phyloP scores from a whole-genome alignment of 176 grass and related monocot genomes.

The Paspalum notatum region DNA sequence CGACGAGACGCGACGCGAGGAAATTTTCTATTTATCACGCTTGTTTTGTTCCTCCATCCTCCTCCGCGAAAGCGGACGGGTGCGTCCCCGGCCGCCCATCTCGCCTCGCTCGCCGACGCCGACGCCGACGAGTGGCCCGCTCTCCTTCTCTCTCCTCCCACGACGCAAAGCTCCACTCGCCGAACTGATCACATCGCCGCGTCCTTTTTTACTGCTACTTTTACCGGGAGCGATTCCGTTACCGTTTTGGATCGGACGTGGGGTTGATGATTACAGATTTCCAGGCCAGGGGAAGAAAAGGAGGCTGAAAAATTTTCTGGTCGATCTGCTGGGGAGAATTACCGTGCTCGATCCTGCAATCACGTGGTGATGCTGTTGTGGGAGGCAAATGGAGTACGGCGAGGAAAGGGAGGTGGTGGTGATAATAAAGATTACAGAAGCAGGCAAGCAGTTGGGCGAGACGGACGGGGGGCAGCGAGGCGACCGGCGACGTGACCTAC shows the following conservation, averaged over 20 bases:
- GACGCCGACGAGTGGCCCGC: too few relatives aligned
- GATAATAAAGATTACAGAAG: not conserved
- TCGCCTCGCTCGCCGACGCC: not conserved
- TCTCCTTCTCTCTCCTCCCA: too few relatives aligned
- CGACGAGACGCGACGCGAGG: not conserved
- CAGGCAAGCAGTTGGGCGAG: not conserved
- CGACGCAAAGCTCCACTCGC: too few relatives aligned
- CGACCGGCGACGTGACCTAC: slow-evolving; percentile 24
- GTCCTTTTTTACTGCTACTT: too few relatives aligned
- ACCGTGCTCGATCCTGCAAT: not conserved
- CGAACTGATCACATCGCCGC: too few relatives aligned
- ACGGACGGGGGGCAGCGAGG: not conserved
- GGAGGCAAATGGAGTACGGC: not conserved
- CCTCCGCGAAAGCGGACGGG: not conserved
- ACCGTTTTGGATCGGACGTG: too few relatives aligned
- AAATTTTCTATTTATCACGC: not conserved
- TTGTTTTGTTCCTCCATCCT: not conserved
- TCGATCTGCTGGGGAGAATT: not conserved
- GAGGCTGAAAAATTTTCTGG: too few relatives aligned
- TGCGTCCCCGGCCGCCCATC: not conserved
- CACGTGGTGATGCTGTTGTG: not conserved
- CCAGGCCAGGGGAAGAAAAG: too few relatives aligned
- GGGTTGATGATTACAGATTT: too few relatives aligned
- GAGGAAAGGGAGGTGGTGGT: not conserved
- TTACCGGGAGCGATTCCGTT: too few relatives aligned